These are phyloP conservation scores for Coemansia sp. DNA, from an alignment of 192 early-diverging fungal species.

Conservation along the genomic window DNA sequence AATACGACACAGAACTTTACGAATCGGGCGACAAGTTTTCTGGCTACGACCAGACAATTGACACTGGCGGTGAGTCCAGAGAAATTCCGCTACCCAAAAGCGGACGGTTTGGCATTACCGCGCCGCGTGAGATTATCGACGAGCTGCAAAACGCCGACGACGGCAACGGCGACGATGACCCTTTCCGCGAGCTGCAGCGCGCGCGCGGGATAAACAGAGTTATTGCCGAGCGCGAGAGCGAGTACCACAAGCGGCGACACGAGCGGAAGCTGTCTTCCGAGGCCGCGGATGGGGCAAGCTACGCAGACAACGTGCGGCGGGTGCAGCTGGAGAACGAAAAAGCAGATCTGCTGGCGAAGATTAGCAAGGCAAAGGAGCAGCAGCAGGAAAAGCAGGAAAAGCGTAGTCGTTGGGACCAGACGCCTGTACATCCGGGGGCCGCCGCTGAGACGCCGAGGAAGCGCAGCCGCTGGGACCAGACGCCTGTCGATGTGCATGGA, in stretches of 20 bases:
- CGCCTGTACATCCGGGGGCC: background rate
- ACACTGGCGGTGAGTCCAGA: background rate
- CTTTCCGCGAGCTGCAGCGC: constrained; percentile 59
- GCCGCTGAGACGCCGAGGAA: constrained; percentile 56
- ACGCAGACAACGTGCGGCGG: constrained; percentile 84
- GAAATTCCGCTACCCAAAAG: constrained; percentile 56
- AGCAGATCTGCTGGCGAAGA: constrained; percentile 63
- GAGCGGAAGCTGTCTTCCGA: constrained; percentile 81
- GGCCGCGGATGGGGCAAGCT: constrained; percentile 63
- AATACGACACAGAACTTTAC: constrained; percentile 76
- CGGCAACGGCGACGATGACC: constrained; percentile 51
- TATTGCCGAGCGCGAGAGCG: constrained; percentile 83
- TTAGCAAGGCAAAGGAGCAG: constrained; percentile 63
- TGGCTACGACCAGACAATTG: constrained; percentile 66
- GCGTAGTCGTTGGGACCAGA: constrained; percentile 81
- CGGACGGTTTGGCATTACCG: constrained; percentile 64
- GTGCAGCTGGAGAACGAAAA: constrained; percentile 83
- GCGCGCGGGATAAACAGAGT: constrained; percentile 49
- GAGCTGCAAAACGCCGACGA: constrained; percentile 56
- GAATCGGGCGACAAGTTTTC: constrained; percentile 64
- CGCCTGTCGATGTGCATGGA: constrained; percentile 50
- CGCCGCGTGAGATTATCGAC: constrained; percentile 73
- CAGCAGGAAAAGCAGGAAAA: constrained; percentile 47
- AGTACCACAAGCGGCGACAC: constrained; percentile 80
- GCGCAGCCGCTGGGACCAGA: constrained; percentile 69